Conservation (phyloP, 176 grass and related monocot genomes). For the Musa schizocarpa region DNA sequence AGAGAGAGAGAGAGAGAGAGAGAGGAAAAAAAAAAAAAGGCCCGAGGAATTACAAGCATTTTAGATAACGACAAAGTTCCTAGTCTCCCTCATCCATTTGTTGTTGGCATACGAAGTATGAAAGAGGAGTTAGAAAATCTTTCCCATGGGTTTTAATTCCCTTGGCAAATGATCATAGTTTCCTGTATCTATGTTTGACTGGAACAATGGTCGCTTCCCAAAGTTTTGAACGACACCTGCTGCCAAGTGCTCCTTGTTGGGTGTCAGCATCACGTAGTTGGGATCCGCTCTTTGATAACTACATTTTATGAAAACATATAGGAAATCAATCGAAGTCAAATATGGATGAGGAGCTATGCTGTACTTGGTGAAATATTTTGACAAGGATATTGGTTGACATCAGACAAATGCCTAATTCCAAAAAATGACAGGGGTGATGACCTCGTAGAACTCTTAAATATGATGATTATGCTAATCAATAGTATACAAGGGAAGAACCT, state of each 20-base stretch:
- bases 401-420: too few relatives aligned
- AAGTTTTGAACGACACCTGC: constrained; percentile 35
- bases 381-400: too few relatives aligned
- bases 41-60: too few relatives aligned
- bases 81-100: too few relatives aligned
- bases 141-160: constrained; percentile 70
- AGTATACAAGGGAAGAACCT: constrained; percentile 34
- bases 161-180: constrained; percentile 73
- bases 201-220: constrained; percentile 72
- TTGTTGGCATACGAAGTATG: not conserved
- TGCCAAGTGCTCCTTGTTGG: constrained; percentile 84
- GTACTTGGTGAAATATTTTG: not conserved
- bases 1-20: too few relatives aligned
- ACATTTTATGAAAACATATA: constrained; percentile 18
- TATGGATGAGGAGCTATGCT: not conserved
- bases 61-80: too few relatives aligned
- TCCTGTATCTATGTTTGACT: constrained; percentile 58
- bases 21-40: too few relatives aligned
- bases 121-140: constrained; percentile 35
- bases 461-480: not conserved
- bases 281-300: constrained; percentile 84
- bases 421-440: not conserved
- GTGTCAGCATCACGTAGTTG: constrained; percentile 93
- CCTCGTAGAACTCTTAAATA: not conserved
- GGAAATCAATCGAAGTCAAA: not conserved